Base-by-base conservation (phyloP, 2,329 filamentous ascomycete species). In the Purpureocillium lavendulum region DNA sequence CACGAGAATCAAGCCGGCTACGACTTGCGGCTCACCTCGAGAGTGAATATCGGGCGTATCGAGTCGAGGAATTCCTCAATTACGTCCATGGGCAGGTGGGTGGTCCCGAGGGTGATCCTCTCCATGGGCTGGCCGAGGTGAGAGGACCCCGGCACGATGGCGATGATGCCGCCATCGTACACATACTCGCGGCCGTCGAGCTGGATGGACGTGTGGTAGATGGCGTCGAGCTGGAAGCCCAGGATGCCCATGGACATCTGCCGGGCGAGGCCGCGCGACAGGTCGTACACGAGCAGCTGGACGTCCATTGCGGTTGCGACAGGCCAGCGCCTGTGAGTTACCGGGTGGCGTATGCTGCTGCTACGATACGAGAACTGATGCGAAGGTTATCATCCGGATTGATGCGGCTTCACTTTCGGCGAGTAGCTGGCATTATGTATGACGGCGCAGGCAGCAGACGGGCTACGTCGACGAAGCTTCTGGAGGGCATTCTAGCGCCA, bases 181-280 rank as follows among this genome's bases (percentile, higher is more conserved):
- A 90, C 77, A 60, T 94, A 96, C 62, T 98, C 92, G 37, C 83
- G 74, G n/a, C 82, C 81, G 38, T 80, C 76, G 30, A 97, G 70
- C 32, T 95, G 82, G 39, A 98, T 80, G 0, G 89, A 87, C 0
- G 92, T 97, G 60, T 98, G 92, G 51, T 97, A 97, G 39, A 98
- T 79, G 39, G 92, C 92, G 60, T 97, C 90, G 36, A 96, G 86
- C 38, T 74, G 67, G 48, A 77, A 72, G 13, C 73, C 65, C 9
- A 80, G 59, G 40, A 71, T 48, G 44, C 67, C 60, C 64, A 65
- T 59, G 14, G 73, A 77, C 65, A 78, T 65, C 48, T 77, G 66
- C 9, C 68, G 66, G 12, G 74, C 74, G 32, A 79, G 50, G 15
- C 75, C 75, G n/a, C 60, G 61, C 2, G 85, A 89, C 35, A 90